Base-by-base conservation (phyloP, 2,329 filamentous ascomycete species). In the Fusarium falciforme region DNA sequence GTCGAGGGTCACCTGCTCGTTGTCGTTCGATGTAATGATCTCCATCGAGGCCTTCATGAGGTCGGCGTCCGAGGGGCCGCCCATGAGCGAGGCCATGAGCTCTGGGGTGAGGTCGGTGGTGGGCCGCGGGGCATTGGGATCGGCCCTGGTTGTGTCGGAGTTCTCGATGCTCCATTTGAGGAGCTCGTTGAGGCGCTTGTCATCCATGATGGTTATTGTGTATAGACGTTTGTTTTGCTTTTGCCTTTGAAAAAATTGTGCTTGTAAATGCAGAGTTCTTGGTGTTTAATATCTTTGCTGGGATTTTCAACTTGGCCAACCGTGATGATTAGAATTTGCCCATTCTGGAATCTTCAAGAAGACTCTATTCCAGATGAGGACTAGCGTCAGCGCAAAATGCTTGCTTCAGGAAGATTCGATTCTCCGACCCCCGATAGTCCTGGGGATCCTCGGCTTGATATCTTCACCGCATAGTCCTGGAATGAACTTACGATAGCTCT, bases 31-130 rank as follows among this genome's bases (percentile, higher is more conserved):
- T 11, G 87, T 88, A 79, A 98, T 92, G 66, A 93, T 90, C 31
- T 89, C 88, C 91, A 99, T 97, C 72, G 93, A 89, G 61, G 93
- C 90, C 78, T 90, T 91, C 96, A 99, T 98, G 62, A 97, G 89
- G 70, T 98, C 94, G 25, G 96, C 95, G 73, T 99, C 96, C 3
- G 93, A 94, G 47, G 94, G 94, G 0, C 93, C 94, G 79, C 94
- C 94, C 83, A 95, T 95, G 64, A 98, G 88, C 16, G 93, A 87
- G 49, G 90, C 89, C 69, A 98, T 88, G 67, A 92, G 88, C 66
- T 94, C 91, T 17, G 93, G 88, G 78, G 91, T 91, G 74, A 96
- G 87, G 66, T 85, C 79, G 71, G 83, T 81, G 61, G 74, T 81
- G 69, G 78, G 80, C 68, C 78, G 76, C 61, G 80, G 69, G 27